Percentiles rank a stretch among this genome's conserved stretches.
Evolutionary conservation across 148 eudicot genomes (phyloP).

Genomic region (Chenopodium album): DNA sequence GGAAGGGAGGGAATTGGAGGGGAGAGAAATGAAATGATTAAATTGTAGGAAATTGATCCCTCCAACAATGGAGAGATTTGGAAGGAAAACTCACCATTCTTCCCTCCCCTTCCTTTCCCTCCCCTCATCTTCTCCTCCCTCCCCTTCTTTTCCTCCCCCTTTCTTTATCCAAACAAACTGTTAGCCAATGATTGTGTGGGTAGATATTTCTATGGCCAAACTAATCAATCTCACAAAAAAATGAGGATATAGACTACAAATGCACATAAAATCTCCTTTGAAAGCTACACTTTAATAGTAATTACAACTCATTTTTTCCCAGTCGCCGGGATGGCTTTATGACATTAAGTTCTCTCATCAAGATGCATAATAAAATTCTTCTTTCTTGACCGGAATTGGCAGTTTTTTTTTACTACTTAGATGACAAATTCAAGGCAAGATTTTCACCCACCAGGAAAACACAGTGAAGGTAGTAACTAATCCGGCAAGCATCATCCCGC

Average conservation of each 20-base stretch:
- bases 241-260: neutral
- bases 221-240: neutral
- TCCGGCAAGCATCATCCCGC: neutral
- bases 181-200: neutral
- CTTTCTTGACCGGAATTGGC: neutral
- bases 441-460: neutral
- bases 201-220: neutral
- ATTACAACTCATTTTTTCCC: neutral
- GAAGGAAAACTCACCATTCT: no score
- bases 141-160: no score
- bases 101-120: no score
- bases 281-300: neutral
- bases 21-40: no score
- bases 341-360: neutral
- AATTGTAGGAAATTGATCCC: no score
- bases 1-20: no score
- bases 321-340: neutral
- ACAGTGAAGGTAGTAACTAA: neutral
- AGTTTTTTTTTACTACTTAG: no score
- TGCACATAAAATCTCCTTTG: neutral
- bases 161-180: neutral
- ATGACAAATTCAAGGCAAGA: no score
- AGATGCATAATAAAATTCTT: neutral
- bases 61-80: no score
- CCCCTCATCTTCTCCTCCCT: no score